Base-by-base conservation (phyloP, 2,329 filamentous ascomycete genomes). In the Cordyceps tenuipes region DNA sequence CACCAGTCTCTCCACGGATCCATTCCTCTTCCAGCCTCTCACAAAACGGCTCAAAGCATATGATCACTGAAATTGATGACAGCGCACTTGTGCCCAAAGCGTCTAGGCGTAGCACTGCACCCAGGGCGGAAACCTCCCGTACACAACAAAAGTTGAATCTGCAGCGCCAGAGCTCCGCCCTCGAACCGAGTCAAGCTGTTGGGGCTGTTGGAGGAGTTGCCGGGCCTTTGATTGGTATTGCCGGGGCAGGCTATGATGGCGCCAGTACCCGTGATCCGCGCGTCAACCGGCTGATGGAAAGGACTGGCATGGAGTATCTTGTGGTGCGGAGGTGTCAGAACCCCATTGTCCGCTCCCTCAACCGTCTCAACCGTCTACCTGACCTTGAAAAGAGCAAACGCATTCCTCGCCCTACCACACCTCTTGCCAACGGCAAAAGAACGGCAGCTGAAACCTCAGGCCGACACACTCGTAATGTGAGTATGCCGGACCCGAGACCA, bases 111-210 rank as follows among this genome's bases (percentile, higher is more conserved):
- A 72, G 65, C 63, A 76, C 66, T 19, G 72, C 73, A 1, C 74
- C 74, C 1, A 71, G 77, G 0, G 78, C 79, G 1, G 80, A 84
- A 62, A 79, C 82, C 64, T 89, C 85, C 58, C 80, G 88, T 15
- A 89, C 86, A 1, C 87, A 90, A 71, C 87, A 90, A 70, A 91
- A 91, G 67, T 76, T 91, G 15, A 87, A 89, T 72, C 78, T 91
- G 1, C 87, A 90, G 68, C 82, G 88, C 43, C 87, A 86, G 34
- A 88, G 86, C 68, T 89, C 87, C 3, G 83, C 82, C 64, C 86
- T 90, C 52, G 87, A 90, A 65, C 84, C 84, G 0, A 75, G 81
- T 34, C 82, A 85, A 73, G 62, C 68, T 5, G 68, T 72, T 0
- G 60, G 68, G 1, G 69, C 68, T 19, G 68, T 70, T 29, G 68